Percentiles rank a stretch among this genome's conserved stretches.
These are phyloP conservation scores for Circinella umbellata DNA, from an alignment of 371 early-diverging fungal species.

Conservation along the genomic window DNA sequence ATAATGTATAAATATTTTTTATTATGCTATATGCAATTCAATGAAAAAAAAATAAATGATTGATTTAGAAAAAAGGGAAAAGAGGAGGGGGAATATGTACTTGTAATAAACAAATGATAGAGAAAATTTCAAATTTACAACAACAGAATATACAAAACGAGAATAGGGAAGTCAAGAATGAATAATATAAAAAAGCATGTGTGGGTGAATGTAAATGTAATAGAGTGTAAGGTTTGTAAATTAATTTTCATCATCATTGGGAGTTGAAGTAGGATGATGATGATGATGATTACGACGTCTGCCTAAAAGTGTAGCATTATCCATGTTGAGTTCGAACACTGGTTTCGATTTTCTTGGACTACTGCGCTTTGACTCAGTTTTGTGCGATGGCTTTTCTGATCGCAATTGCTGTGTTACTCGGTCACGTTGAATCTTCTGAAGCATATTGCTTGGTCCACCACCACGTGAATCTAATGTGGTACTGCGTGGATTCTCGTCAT, in stretches of 20 bases:
- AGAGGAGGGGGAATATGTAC: neutral
- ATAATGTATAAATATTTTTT: too few relatives aligned
- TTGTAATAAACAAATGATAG: neutral
- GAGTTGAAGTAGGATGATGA: neutral
- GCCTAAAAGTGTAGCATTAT: constrained; percentile 61
- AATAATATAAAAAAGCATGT: neutral
- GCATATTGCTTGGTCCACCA: constrained; percentile 14
- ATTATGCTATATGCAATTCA: too few relatives aligned
- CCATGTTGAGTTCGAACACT: constrained; percentile 58
- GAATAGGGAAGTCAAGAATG: neutral
- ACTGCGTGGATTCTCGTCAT: neutral
- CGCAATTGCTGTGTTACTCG: constrained; percentile 12
- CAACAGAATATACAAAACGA: neutral
- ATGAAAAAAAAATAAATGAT: too few relatives aligned
- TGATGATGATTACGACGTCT: constrained; percentile 45
- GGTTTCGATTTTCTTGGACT: constrained; percentile 15
- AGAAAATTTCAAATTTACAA: neutral
- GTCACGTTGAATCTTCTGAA: constrained; percentile 18
- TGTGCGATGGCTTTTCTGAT: constrained; percentile 5
- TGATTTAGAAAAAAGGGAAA: too few relatives aligned
- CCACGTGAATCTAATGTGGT: constrained; percentile 8
- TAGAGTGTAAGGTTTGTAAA: neutral
- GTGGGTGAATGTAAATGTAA: neutral
- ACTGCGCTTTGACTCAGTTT: constrained; percentile 9
- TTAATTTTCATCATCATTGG: constrained; percentile 1